phyloP scores from a whole-genome alignment of 805 yeast genomes.

The Candida ascalaphidarum region DNA sequence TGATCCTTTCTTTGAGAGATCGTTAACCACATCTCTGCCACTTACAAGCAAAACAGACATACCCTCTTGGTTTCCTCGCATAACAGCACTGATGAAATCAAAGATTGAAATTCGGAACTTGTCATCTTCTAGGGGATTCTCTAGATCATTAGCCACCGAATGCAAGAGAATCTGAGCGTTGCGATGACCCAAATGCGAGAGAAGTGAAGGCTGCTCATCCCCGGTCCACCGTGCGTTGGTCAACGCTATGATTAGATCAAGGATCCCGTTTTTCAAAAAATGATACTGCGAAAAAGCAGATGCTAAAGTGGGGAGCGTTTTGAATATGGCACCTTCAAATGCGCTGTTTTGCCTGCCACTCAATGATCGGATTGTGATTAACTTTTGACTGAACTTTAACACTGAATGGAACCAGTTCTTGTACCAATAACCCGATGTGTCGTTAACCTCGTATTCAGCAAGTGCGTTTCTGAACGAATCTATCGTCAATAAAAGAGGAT shows the following conservation, averaged over 20 bases:
- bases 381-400: slow-evolving; percentile 46
- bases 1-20: slow-evolving; percentile 8
- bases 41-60: slow-evolving; percentile 62
- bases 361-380: slow-evolving; percentile 48
- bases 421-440: slow-evolving; percentile 38
- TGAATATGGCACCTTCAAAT: slow-evolving; percentile 55
- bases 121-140: slow-evolving; percentile 45
- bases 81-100: slow-evolving; percentile 57
- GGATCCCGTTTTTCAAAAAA: slow-evolving; percentile 39
- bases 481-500: slow-evolving; percentile 45
- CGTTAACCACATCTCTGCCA: slow-evolving; percentile 40
- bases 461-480: slow-evolving; percentile 34
- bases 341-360: too few relatives aligned
- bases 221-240: slow-evolving; percentile 48
- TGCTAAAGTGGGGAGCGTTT: slow-evolving; percentile 47
- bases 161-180: slow-evolving; percentile 51
- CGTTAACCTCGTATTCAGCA: slow-evolving; percentile 29
- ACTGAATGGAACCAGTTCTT: slow-evolving; percentile 41
- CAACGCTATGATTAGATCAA: slow-evolving; percentile 49
- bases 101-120: slow-evolving; percentile 47
- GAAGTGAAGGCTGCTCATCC: slow-evolving; percentile 62
- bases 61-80: slow-evolving; percentile 64
- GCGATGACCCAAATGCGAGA: slow-evolving; percentile 71
- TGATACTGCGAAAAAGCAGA: slow-evolving; percentile 45
- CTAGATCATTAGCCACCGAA: slow-evolving; percentile 54